These are phyloP conservation scores for Cyberlindnera xishuangbannaensis DNA, from an alignment of 805 yeast genomes.

Conservation along the genomic window DNA sequence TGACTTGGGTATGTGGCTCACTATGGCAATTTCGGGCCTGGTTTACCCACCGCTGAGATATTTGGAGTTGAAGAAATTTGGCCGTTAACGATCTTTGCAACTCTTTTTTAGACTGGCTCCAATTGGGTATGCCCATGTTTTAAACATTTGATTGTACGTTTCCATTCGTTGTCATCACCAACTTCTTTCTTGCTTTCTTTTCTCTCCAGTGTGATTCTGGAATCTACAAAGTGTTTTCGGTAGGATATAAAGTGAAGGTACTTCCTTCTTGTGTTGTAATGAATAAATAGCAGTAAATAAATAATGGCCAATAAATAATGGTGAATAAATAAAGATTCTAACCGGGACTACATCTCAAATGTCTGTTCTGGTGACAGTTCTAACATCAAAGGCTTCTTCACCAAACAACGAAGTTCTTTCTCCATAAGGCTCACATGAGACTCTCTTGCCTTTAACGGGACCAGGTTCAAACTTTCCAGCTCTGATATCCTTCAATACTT, in stretches of 20 bases:
- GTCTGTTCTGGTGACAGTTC: slow-evolving; percentile 67
- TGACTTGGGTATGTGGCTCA: slow-evolving; percentile 77
- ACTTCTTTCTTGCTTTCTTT: too few species aligned
- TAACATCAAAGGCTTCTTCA: slow-evolving; percentile 62
- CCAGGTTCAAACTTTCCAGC: slow-evolving; percentile 63
- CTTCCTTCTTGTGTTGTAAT: neutral
- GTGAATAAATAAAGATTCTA: too few species aligned
- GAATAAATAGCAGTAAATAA: neutral
- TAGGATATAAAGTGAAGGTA: too few species aligned
- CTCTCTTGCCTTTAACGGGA: slow-evolving; percentile 57
- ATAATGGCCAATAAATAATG: neutral
- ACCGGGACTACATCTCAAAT: too few species aligned
- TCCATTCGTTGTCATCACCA: too few species aligned
- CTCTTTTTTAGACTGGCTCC: too few species aligned
- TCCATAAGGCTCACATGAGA: slow-evolving; percentile 69
- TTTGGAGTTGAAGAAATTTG: slow-evolving; percentile 53
- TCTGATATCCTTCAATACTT: slow-evolving; percentile 56
- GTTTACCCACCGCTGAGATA: slow-evolving; percentile 63
- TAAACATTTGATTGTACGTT: too few species aligned
- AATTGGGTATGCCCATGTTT: too few species aligned
- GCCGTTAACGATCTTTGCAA: too few species aligned
- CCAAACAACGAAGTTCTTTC: slow-evolving; percentile 59
- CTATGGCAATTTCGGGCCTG: slow-evolving; percentile 64
- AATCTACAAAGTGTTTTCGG: neutral
- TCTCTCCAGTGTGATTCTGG: neutral